A percentile compares a stretch with the other conserved stretches of the same genome.
phyloP scores from a whole-genome alignment of 1,139 yeast species.

The Yamadazyma triangularis region DNA sequence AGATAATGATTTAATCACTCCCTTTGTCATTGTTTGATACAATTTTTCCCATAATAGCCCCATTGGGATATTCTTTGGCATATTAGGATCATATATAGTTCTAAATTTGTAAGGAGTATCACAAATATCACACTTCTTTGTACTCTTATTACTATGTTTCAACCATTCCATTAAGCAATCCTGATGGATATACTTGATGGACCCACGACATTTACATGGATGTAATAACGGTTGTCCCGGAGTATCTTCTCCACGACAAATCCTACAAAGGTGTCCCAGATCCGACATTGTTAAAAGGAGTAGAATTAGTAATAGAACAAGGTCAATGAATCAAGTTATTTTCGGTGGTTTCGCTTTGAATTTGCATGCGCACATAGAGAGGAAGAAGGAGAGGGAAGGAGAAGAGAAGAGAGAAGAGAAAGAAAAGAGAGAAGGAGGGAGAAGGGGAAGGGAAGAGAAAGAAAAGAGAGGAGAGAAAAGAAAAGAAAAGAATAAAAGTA shows the following conservation, averaged over 20 bases:
- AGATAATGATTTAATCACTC: slow-evolving; percentile 22
- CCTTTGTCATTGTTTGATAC: slow-evolving; percentile 19
- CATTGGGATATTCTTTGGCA: slow-evolving; percentile 66
- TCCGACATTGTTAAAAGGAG: too few species aligned
- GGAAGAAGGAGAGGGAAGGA: too few species aligned
- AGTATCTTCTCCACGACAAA: slow-evolving; percentile 91
- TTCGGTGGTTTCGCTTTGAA: too few species aligned
- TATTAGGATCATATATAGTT: slow-evolving; percentile 64
- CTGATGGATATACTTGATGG: slow-evolving; percentile 89
- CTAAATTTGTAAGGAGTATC: slow-evolving; percentile 70
- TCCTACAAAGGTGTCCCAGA: slow-evolving; percentile 65
- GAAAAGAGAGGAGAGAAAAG: too few species aligned
- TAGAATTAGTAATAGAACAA: too few species aligned
- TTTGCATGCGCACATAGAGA: too few species aligned
- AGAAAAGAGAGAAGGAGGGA: too few species aligned
- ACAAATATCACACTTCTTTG: slow-evolving; percentile 83
- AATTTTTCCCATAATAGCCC: slow-evolving; percentile 39
- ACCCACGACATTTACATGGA: slow-evolving; percentile 93
- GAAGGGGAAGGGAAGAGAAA: too few species aligned
- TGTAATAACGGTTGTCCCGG: slow-evolving; percentile 74
- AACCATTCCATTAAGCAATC: slow-evolving; percentile 92
- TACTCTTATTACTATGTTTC: slow-evolving; percentile 53
- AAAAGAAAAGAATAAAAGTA: too few species aligned
- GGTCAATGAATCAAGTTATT: too few species aligned
- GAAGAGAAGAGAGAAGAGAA: too few species aligned